Base-by-base conservation (phyloP, 495 filamentous ascomycete genomes). In the Hypoxylon intermedium region DNA sequence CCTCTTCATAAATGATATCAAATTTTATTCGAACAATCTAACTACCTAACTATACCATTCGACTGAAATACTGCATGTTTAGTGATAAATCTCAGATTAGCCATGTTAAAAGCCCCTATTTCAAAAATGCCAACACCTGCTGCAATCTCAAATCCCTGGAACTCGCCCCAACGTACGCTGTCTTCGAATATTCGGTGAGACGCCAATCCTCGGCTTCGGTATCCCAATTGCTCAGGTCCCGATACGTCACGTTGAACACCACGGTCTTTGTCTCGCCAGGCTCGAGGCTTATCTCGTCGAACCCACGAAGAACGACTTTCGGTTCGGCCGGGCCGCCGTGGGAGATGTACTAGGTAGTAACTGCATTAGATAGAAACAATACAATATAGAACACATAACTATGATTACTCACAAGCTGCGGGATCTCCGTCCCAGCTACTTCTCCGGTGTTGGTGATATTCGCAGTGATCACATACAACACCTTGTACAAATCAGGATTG, bases 161-260 rank as follows among this genome's bases (percentile, higher is more conserved):
- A 34, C 76, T 78, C 26, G 69, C 65, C 3, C 75, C 75, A 23
- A 80, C 58, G 58, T 73, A 68, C 6, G 72, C 71, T 12, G 53
- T 67, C 68, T 78, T 78, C n/a, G 59, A 58, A 12, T 69, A 70
- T 34, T 51, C 63, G 18, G 58, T 65, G 15, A 79, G 58, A 44
- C 85, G 82, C 93, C 93, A 97, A 74, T 96, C 88, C 79, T 95
- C 89, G 7, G 73, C 75, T 12, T 72, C 79, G 12, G 84, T 75
- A 60, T 95, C 87, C 93, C 93, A 97, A 67, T 92, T 96, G 61
- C 77, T 80, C 26, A 81, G 28, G 68, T 97, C 93, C 64, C 88
- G 87, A 48, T 92, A 82, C 16, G 84, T 92, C 30, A 97, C 67
- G 2, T 84, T 77, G 71, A 97, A 84, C 1, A 75, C 73, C 3